Evolutionary conservation across 106 monocot species (phyloP).

Genomic region (Dendrobium nobile): DNA sequence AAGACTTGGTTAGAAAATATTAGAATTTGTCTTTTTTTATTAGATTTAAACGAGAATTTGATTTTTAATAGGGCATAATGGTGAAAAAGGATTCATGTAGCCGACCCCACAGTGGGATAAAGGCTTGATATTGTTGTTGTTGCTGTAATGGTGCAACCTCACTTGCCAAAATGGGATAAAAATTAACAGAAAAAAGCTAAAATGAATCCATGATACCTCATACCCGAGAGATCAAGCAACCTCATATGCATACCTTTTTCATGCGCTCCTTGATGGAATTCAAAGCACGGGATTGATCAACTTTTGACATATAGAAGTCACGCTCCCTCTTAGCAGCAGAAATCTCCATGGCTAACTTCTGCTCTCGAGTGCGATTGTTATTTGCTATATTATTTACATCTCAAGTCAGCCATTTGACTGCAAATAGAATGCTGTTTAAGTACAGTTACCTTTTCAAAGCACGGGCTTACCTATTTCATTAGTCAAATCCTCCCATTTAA

Average conservation of each 20-base stretch:
- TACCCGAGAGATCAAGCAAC: not conserved
- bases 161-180: not conserved
- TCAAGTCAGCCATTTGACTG: not conserved
- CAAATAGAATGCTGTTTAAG: not conserved
- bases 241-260: slow-evolving; percentile 51
- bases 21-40: too few relatives aligned
- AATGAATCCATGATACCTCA: not conserved
- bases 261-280: slow-evolving; percentile 60
- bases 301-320: slow-evolving; percentile 85
- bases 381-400: slow-evolving; percentile 33
- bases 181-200: not conserved
- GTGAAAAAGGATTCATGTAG: too few relatives aligned
- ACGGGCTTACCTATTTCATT: slow-evolving; percentile 59
- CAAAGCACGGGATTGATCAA: slow-evolving; percentile 65
- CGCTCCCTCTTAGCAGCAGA: slow-evolving; percentile 95
- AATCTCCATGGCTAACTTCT: slow-evolving; percentile 79
- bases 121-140: too few relatives aligned
- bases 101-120: too few relatives aligned
- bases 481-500: slow-evolving; percentile 94
- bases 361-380: slow-evolving; percentile 59
- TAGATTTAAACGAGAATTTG: too few relatives aligned
- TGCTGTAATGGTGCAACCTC: not conserved
- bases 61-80: too few relatives aligned
- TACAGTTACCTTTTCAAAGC: not conserved
- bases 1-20: too few relatives aligned